These are phyloP conservation scores for Aspergillus neoniger DNA, from an alignment of 2,329 filamentous ascomycete species.

Conservation along the genomic window DNA sequence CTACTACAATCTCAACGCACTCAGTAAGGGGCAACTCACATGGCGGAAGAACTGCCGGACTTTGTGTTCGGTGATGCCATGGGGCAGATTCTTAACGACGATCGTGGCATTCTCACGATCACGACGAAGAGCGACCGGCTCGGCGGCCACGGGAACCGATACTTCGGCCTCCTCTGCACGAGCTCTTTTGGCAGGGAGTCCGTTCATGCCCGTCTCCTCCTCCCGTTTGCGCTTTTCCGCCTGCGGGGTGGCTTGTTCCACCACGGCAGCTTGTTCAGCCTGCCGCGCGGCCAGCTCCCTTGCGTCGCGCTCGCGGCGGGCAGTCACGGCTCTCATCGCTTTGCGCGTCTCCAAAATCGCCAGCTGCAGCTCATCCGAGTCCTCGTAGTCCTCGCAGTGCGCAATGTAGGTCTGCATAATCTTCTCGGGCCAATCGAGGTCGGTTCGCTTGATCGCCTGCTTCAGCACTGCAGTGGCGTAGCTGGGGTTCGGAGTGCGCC, in stretches of 20 bases:
- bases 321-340: constrained; percentile 63
- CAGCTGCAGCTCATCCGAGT: constrained; percentile 70
- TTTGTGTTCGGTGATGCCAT: constrained; percentile 67
- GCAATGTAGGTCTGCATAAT: constrained; percentile 50
- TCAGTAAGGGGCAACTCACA: constrained; percentile 34
- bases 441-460: constrained; percentile 62
- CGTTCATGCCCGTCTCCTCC: constrained; percentile 53
- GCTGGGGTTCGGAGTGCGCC: constrained; percentile 65
- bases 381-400: constrained; percentile 84
- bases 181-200: constrained; percentile 66
- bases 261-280: constrained; percentile 25
- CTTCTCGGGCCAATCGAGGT: constrained; percentile 54
- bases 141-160: constrained; percentile 30
- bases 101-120: constrained; percentile 90
- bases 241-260: constrained; percentile 27
- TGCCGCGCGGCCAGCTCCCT: constrained; percentile 53
- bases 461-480: constrained; percentile 75
- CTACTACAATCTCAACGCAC: neutral
- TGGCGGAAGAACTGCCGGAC: constrained; percentile 89
- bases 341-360: constrained; percentile 74
- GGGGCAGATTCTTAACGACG: constrained; percentile 75
- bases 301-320: constrained; percentile 67
- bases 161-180: constrained; percentile 50
- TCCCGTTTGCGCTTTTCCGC: constrained; percentile 71
- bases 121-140: constrained; percentile 59